Percentiles rank a stretch among this genome's conserved stretches.
These are phyloP conservation scores for Fusarium beomiforme DNA, from an alignment of 2,329 filamentous ascomycete species.

Conservation along the genomic window DNA sequence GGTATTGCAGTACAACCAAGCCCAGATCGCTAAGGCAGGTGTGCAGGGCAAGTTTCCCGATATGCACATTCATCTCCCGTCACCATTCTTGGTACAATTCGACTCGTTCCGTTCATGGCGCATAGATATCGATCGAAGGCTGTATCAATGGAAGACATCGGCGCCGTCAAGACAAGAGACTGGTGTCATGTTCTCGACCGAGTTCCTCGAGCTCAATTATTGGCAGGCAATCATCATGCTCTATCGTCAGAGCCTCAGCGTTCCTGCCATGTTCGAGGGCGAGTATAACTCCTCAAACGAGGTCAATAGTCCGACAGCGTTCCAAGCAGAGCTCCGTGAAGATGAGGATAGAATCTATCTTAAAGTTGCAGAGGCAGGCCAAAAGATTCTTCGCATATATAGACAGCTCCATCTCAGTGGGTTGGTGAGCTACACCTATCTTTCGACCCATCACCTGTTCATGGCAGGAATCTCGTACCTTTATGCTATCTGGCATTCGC, in stretches of 20 bases:
- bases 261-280: constrained; percentile 84
- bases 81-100: constrained; percentile 85
- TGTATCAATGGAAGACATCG: constrained; percentile 87
- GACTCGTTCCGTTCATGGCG: constrained; percentile 90
- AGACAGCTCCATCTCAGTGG: constrained; percentile 87
- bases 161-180: constrained; percentile 82
- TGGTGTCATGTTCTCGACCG: constrained; percentile 87
- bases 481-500: constrained; percentile 97
- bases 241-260: constrained; percentile 88
- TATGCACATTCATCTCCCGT: constrained; percentile 82
- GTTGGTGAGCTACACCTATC: constrained; percentile 94
- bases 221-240: constrained; percentile 98
- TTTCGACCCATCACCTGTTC: constrained; percentile 95
- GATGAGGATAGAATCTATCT: constrained; percentile 93
- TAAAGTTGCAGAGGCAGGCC: constrained; percentile 94
- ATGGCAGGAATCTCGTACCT: constrained; percentile 97
- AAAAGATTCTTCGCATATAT: constrained; percentile 91
- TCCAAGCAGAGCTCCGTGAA: constrained; percentile 73
- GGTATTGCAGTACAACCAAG: constrained; percentile 91
- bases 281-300: constrained; percentile 76
- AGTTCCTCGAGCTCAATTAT: constrained; percentile 95
- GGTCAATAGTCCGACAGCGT: constrained; percentile 69
- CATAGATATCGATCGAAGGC: constrained; percentile 82
- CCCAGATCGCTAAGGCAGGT: constrained; percentile 76
- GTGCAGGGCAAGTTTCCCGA: constrained; percentile 75